phyloP scores from a whole-genome alignment of 1,139 yeast genomes.

The Saccharomyces hybrid region DNA sequence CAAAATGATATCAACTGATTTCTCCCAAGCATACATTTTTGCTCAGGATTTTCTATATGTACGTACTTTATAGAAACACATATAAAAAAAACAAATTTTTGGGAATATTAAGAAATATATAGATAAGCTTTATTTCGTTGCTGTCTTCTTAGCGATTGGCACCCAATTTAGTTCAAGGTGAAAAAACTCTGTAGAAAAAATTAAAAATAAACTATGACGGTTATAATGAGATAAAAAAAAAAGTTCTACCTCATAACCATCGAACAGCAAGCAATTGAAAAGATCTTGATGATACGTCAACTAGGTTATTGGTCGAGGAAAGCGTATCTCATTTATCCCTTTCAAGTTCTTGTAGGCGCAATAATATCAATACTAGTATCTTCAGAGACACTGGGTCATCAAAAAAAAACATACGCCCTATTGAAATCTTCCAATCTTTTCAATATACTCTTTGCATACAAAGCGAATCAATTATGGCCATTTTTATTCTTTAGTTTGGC shows the following conservation, averaged over 20 bases:
- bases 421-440: slow-evolving; percentile 28
- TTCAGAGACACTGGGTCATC: slow-evolving; percentile 13
- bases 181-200: not conserved
- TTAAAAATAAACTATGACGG: not conserved
- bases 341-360: slow-evolving; percentile 18
- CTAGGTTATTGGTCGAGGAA: slow-evolving; percentile 5
- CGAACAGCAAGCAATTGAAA: not conserved
- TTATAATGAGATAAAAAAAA: not conserved
- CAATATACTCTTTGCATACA: slow-evolving; percentile 34
- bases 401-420: slow-evolving; percentile 17
- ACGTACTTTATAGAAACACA: not conserved
- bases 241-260: not conserved
- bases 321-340: slow-evolving; percentile 15
- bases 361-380: slow-evolving; percentile 14
- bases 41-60: not conserved
- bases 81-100: not conserved
- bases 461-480: slow-evolving; percentile 32
- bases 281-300: not conserved
- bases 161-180: not conserved
- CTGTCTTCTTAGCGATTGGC: not conserved
- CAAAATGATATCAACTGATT: slow-evolving; percentile 40
- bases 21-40: not conserved
- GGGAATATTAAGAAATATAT: not conserved
- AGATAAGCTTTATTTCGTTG: not conserved
- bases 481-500: slow-evolving; percentile 21